phyloP scores from a whole-genome alignment of 2,329 filamentous ascomycete species.

The Myriangium duriaei region DNA sequence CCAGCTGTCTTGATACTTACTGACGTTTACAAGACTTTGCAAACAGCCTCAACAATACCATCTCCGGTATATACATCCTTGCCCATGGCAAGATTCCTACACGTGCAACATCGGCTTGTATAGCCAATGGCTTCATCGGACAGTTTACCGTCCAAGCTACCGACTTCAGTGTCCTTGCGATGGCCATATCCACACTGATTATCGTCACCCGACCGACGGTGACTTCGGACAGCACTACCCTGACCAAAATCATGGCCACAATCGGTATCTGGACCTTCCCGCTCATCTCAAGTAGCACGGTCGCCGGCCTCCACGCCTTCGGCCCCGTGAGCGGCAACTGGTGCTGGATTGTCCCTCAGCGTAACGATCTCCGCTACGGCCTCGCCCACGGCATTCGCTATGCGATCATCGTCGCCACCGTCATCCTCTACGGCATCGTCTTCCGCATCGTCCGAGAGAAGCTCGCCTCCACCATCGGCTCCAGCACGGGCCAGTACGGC shows the following conservation, averaged over 20 bases:
- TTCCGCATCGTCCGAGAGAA: conserved; percentile 24
- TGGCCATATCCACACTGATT: conserved; percentile 31
- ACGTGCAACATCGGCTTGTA: conserved; percentile 24
- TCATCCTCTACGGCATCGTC: conserved; percentile 32
- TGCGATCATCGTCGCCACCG: conserved; percentile 29
- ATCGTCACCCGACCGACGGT: conserved; percentile 27
- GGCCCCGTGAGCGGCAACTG: conserved; percentile 35
- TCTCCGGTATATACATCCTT: conserved; percentile 29
- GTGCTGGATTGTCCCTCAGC: conserved; percentile 34
- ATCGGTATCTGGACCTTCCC: conserved; percentile 30
- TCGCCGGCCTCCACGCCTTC: conserved; percentile 21
- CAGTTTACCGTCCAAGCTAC: conserved; percentile 34
- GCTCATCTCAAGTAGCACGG: conserved; percentile 25
- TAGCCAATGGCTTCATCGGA: conserved; percentile 33
- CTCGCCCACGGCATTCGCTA: conserved; percentile 37
- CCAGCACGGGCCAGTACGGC: conserved; percentile 2
- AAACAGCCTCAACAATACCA: conserved; percentile 32
- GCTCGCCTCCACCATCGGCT: background rate
- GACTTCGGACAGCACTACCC: conserved; percentile 21
- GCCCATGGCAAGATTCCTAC: conserved; percentile 17
- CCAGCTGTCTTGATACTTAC: background rate
- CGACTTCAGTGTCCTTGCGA: conserved; percentile 33
- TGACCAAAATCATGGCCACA: conserved; percentile 24
- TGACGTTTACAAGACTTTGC: conserved; percentile 27
- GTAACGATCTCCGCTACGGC: conserved; percentile 31